A percentile compares a stretch with the other conserved stretches of the same genome.
These are phyloP conservation scores for Aegilops umbellulata DNA, from an alignment of 176 grass and related monocot species.

Conservation along the genomic window DNA sequence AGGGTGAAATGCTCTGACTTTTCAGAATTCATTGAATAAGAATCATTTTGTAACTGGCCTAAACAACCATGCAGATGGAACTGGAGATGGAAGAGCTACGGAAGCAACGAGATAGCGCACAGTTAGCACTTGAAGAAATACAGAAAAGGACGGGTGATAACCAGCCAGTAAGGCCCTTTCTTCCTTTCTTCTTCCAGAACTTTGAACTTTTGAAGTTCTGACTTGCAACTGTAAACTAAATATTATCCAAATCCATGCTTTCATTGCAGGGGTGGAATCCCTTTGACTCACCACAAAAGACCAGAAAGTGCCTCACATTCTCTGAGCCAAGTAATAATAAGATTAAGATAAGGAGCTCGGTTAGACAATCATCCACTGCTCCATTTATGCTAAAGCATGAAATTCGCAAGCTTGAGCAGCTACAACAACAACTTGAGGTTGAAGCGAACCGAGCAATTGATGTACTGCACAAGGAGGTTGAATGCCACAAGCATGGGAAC, in stretches of 20 bases:
- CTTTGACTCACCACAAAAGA: constrained; percentile 62
- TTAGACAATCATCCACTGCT: constrained; percentile 79
- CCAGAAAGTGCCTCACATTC: constrained; percentile 80
- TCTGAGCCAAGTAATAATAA: constrained; percentile 60
- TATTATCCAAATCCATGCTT: constrained; percentile 1
- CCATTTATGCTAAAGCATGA: constrained; percentile 88
- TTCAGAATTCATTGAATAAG: constrained; percentile 1
- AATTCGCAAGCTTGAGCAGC: constrained; percentile 91
- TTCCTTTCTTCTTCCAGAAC: constrained; percentile 5
- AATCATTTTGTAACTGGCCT: constrained; percentile 14
- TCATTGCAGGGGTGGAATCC: constrained; percentile 75
- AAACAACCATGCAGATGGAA: constrained; percentile 65
- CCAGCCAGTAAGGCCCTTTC: constrained; percentile 41
- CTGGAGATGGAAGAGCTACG: constrained; percentile 72
- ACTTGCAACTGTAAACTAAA: constrained; percentile 19
- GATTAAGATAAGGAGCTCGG: constrained; percentile 38
- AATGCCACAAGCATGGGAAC: constrained; percentile 87
- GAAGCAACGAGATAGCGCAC: constrained; percentile 69
- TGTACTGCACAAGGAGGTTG: constrained; percentile 91
- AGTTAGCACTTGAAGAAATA: constrained; percentile 60
- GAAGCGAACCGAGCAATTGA: constrained; percentile 90
- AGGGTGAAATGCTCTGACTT: background rate
- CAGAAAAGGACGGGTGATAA: constrained; percentile 53
- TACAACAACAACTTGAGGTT: constrained; percentile 85
- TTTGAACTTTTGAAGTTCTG: background rate